Conservation (phyloP, 495 filamentous ascomycete genomes). For the Acidomyces sp. region DNA sequence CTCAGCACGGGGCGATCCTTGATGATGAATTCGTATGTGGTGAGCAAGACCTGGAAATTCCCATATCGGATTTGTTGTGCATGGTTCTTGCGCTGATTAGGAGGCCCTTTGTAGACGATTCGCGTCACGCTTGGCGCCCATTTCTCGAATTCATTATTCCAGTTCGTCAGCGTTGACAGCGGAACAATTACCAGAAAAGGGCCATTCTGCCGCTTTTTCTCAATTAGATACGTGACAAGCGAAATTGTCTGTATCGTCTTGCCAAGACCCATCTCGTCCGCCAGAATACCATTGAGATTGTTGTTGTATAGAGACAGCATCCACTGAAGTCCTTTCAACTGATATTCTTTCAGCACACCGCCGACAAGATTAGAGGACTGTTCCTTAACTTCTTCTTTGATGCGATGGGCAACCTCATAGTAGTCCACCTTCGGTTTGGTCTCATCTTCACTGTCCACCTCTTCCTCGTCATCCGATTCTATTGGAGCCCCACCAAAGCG, state of each 20-base stretch:
- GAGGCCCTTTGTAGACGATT: slow-evolving; percentile 94
- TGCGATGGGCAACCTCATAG: slow-evolving; percentile 91
- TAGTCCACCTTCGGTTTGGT: slow-evolving; percentile 77
- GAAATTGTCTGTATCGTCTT: slow-evolving; percentile 99
- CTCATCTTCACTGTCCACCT: slow-evolving; percentile 58
- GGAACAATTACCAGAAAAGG: slow-evolving; percentile 96
- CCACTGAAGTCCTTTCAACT: slow-evolving; percentile 96
- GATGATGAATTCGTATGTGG: slow-evolving; percentile 99
- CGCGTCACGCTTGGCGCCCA: slow-evolving; percentile 81
- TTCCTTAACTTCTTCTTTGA: slow-evolving; percentile 74
- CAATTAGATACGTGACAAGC: slow-evolving; percentile 91
- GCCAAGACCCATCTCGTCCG: slow-evolving; percentile 98
- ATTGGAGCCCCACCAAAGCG: slow-evolving; percentile 58
- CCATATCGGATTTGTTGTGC: slow-evolving; percentile 90
- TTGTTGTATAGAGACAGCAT: slow-evolving; percentile 99
- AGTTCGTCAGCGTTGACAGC: slow-evolving; percentile 91
- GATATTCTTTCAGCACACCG: slow-evolving; percentile 90
- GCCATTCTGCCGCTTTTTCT: slow-evolving; percentile 83
- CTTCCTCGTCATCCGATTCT: slow-evolving; percentile 34
- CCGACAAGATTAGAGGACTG: slow-evolving; percentile 81
- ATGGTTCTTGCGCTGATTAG: slow-evolving; percentile 74
- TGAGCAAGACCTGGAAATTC: slow-evolving; percentile 88
- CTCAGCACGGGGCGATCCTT: slow-evolving; percentile 88
- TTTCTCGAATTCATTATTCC: slow-evolving; percentile 97
- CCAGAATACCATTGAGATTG: slow-evolving; percentile 95